These are phyloP conservation scores for Stemphylium lycopersici DNA, from an alignment of 2,329 filamentous ascomycete genomes.

Conservation along the genomic window DNA sequence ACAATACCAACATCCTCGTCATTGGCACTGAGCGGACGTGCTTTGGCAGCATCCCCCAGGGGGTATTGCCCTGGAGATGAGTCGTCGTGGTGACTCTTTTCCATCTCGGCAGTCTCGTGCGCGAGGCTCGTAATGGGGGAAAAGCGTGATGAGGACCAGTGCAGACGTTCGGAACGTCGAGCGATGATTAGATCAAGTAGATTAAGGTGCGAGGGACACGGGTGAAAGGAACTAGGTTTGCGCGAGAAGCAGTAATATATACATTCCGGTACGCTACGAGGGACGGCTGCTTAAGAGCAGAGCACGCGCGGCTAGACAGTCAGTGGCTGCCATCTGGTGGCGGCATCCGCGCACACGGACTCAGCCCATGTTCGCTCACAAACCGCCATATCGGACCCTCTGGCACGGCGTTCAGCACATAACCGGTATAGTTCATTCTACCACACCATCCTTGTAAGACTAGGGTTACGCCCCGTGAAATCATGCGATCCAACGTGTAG, in stretches of 20 bases:
- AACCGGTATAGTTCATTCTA: not conserved
- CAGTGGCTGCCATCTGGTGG: too few relatives aligned
- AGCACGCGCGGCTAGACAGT: not conserved
- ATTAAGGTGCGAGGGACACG: too few relatives aligned
- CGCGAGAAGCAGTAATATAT: too few relatives aligned
- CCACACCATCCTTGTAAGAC: not conserved
- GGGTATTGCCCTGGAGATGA: not conserved
- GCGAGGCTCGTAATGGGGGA: not conserved
- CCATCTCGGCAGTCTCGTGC: conserved; percentile 1
- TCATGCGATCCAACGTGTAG: not conserved
- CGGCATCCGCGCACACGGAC: not conserved
- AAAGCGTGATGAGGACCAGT: not conserved
- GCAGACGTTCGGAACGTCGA: too few relatives aligned
- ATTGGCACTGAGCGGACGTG: not conserved
- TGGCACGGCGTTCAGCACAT: not conserved
- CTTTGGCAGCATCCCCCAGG: not conserved
- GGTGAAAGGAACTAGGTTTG: too few relatives aligned
- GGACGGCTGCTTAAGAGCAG: not conserved
- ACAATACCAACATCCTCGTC: not conserved
- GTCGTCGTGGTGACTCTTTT: not conserved
- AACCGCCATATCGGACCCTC: not conserved
- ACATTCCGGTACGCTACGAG: not conserved
- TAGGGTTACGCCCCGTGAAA: not conserved
- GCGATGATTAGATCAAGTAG: too few relatives aligned
- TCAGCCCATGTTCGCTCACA: not conserved